These are phyloP conservation scores for Myochromella boudieri DNA, from an alignment of 768 basidiomycete species.

Conservation along the genomic window DNA sequence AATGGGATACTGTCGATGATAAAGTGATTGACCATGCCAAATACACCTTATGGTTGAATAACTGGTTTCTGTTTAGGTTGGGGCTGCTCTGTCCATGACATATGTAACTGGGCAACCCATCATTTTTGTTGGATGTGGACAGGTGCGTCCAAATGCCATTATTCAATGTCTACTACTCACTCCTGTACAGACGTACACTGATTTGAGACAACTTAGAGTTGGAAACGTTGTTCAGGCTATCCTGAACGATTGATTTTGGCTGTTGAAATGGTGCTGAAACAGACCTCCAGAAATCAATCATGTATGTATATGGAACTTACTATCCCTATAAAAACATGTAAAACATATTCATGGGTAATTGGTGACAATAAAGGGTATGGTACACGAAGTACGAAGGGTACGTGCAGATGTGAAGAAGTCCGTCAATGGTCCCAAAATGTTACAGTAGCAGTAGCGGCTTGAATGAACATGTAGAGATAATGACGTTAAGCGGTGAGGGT, in stretches of 20 bases:
- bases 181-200: slow-evolving; percentile 83
- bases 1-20: slow-evolving; percentile 98
- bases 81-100: slow-evolving; percentile 98
- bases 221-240: slow-evolving; percentile 93
- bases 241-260: slow-evolving; percentile 58
- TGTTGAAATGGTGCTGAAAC: background rate
- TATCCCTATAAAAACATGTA: background rate
- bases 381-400: background rate
- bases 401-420: too few relatives aligned
- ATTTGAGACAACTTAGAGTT: slow-evolving; percentile 87
- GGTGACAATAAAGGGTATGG: background rate
- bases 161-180: background rate
- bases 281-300: background rate
- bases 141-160: slow-evolving; percentile 52
- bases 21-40: slow-evolving; percentile 59
- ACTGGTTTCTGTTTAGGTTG: slow-evolving; percentile 59
- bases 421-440: too few relatives aligned
- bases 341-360: background rate
- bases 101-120: slow-evolving; percentile 99
- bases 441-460: too few relatives aligned
- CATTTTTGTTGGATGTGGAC: slow-evolving; percentile 96
- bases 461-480: too few relatives aligned
- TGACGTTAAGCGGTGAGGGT: too few relatives aligned
- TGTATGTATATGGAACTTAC: background rate
- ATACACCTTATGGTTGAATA: background rate